Evolutionary conservation across 2,329 filamentous ascomycete genomes (phyloP).

Genomic region (Lasiodiplodia theobromae): DNA sequence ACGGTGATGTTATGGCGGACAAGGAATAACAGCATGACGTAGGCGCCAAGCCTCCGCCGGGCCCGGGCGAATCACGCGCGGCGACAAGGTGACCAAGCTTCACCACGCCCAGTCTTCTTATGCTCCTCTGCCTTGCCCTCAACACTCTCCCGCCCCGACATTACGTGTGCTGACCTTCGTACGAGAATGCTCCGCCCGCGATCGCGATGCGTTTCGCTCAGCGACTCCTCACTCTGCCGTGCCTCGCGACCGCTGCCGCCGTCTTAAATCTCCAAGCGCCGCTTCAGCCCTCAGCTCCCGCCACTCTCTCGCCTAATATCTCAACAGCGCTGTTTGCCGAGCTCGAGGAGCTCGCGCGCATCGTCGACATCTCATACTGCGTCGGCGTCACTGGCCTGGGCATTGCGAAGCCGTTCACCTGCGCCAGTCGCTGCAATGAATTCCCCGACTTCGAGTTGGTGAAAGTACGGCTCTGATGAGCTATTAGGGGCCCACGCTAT

Average conservation of each 20-base stretch:
- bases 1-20: constrained; percentile 27
- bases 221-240: constrained; percentile 18
- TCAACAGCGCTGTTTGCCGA: constrained; percentile 74
- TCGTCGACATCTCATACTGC: constrained; percentile 95
- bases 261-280: constrained; percentile 31
- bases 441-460: constrained; percentile 82
- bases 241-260: constrained; percentile 14
- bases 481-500: constrained; percentile 28
- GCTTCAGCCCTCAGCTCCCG: constrained; percentile 33
- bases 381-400: constrained; percentile 86
- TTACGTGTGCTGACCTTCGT: constrained; percentile 22
- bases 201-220: constrained; percentile 26
- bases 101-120: constrained; percentile 4
- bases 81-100: constrained; percentile 3
- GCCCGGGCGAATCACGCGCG: constrained; percentile 19
- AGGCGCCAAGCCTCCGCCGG: constrained; percentile 24
- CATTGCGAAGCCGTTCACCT: constrained; percentile 82
- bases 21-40: constrained; percentile 26
- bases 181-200: constrained; percentile 15
- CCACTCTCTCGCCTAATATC: constrained; percentile 51
- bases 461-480: constrained; percentile 45
- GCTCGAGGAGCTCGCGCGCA: constrained; percentile 85
- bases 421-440: constrained; percentile 82
- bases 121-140: background rate
- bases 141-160: constrained; percentile 8